Evolutionary conservation across 441 rosid genomes (phyloP).

Genomic region (Arabidopsis hybrid): DNA sequence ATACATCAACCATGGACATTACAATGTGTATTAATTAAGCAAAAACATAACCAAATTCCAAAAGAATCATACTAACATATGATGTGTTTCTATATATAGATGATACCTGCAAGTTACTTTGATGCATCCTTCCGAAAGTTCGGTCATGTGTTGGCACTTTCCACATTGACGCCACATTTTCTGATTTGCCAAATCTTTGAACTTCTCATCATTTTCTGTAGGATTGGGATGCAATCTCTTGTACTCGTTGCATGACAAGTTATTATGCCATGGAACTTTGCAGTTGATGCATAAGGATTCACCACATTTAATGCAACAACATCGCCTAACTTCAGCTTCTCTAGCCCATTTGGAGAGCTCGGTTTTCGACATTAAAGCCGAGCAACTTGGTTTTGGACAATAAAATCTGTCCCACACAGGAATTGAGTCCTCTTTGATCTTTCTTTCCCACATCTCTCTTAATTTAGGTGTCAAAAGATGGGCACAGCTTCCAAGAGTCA

Average conservation of each 20-base stretch:
- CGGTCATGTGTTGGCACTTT: not conserved
- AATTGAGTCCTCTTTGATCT: slow-evolving; percentile 64
- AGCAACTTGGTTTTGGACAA: not conserved
- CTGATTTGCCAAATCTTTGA: not conserved
- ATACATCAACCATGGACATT: slow-evolving; percentile 11
- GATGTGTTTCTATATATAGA: not conserved
- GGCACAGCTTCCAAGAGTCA: not conserved
- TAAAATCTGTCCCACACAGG: slow-evolving; percentile 37
- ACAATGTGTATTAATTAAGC: not conserved
- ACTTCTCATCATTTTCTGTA: not conserved
- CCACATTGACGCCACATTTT: not conserved
- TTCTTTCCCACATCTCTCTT: slow-evolving; percentile 50
- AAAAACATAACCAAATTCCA: not conserved
- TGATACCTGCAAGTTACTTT: slow-evolving; percentile 53
- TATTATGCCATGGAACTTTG: not conserved
- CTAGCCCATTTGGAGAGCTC: not conserved
- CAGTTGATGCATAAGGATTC: not conserved
- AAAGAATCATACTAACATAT: not conserved
- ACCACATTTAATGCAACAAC: not conserved
- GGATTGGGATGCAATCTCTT: not conserved
- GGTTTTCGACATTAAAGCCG: not conserved
- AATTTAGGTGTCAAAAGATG: slow-evolving; percentile 42
- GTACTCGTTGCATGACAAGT: not conserved
- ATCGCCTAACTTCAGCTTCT: not conserved
- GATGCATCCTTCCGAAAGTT: not conserved